Percentiles rank a stretch among this genome's conserved stretches.
These are phyloP conservation scores for Diaporthe caulivora DNA, from an alignment of 2,329 filamentous ascomycete species.

Conservation along the genomic window DNA sequence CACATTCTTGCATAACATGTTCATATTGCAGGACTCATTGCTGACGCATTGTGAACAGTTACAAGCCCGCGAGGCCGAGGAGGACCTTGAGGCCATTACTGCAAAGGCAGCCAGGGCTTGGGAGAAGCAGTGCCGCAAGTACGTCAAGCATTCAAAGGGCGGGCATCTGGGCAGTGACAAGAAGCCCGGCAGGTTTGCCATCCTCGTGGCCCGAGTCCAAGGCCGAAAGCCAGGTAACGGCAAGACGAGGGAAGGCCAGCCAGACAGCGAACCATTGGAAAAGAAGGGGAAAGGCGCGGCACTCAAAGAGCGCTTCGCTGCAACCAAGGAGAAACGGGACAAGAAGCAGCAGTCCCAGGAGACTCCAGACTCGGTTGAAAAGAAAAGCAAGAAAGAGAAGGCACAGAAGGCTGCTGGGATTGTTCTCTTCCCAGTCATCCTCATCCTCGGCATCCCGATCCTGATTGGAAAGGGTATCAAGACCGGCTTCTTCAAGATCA, in stretches of 20 bases:
- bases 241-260: background rate
- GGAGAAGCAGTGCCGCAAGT: conserved; percentile 32
- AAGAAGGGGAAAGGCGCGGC: background rate
- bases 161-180: background rate
- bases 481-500: conserved; percentile 22
- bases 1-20: too few species aligned
- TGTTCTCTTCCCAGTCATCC: conserved; percentile 25
- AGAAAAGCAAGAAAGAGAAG: conserved; percentile 24
- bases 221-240: background rate
- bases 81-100: conserved; percentile 15
- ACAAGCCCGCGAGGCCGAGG: conserved; percentile 26
- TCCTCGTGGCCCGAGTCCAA: conserved; percentile 3
- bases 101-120: conserved; percentile 34
- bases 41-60: conserved; percentile 1
- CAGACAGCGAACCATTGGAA: background rate
- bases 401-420: conserved; percentile 10
- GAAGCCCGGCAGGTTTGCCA: conserved; percentile 11
- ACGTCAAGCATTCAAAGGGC: background rate
- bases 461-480: conserved; percentile 25
- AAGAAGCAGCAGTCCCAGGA: background rate
- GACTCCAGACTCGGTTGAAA: background rate
- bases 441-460: conserved; percentile 1
- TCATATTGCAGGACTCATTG: background rate
- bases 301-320: conserved; percentile 12
- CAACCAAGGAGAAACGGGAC: conserved; percentile 5